These are phyloP conservation scores for Aegilops tauschii DNA, from an alignment of 176 grass and related monocot genomes.

Conservation along the genomic window DNA sequence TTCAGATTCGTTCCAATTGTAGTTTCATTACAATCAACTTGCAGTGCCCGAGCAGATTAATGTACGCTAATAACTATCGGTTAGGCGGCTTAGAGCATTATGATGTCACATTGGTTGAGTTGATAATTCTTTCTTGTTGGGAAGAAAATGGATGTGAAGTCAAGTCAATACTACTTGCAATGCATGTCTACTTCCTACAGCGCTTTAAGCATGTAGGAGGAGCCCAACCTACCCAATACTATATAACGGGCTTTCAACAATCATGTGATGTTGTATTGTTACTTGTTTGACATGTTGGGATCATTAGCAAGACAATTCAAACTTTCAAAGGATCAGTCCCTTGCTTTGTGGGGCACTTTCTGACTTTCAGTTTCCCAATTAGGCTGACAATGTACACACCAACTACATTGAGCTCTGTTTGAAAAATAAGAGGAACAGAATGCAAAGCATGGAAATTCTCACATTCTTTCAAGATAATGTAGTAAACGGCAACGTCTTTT, in stretches of 20 bases:
- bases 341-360: neutral
- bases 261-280: constrained; percentile 28
- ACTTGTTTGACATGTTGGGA: constrained; percentile 37
- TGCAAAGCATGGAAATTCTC: neutral
- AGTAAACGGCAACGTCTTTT: constrained; percentile 41
- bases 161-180: neutral
- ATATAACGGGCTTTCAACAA: neutral
- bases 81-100: neutral
- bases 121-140: neutral
- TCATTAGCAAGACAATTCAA: constrained; percentile 19
- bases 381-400: neutral
- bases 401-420: neutral
- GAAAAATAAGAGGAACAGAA: neutral
- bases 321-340: constrained; percentile 1
- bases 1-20: constrained; percentile 5
- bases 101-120: neutral
- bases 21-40: neutral
- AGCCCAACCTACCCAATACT: constrained; percentile 22
- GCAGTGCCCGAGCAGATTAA: neutral
- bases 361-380: neutral
- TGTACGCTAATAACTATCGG: neutral
- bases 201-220: constrained; percentile 13
- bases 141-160: neutral
- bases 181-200: constrained; percentile 43
- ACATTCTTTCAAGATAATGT: constrained; percentile 4